Evolutionary conservation across 140 eudicot genomes (phyloP).

Genomic region (Anethum foeniculum): DNA sequence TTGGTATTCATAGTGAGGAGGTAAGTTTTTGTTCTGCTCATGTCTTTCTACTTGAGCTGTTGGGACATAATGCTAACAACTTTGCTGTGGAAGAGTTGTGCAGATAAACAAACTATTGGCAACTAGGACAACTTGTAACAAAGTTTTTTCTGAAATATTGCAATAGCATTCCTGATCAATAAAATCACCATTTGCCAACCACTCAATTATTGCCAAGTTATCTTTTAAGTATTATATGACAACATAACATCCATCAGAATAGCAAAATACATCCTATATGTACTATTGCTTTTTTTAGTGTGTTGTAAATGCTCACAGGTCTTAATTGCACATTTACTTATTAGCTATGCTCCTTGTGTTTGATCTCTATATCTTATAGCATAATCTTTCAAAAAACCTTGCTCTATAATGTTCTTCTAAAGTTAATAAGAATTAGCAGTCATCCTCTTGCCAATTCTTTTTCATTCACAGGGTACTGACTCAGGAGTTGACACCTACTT

Average conservation of each 20-base stretch:
- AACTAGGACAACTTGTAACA: not conserved
- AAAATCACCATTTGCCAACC: not conserved
- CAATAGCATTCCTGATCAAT: not conserved
- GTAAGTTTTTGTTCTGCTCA: constrained; percentile 26
- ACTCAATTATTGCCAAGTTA: not conserved
- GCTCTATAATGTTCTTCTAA: not conserved
- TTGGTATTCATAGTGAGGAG: constrained; percentile 90
- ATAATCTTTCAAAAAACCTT: not conserved
- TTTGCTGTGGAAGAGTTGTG: not conserved
- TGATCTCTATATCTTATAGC: not conserved
- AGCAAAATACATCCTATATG: not conserved
- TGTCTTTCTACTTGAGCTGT: constrained; percentile 3
- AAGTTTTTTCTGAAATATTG: not conserved
- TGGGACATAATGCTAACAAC: not conserved
- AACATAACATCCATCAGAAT: not conserved
- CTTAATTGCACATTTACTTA: not conserved
- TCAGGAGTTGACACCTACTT: constrained; percentile 91
- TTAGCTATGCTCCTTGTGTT: not conserved
- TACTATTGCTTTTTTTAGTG: not conserved
- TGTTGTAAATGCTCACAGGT: not conserved
- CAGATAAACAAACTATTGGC: not conserved
- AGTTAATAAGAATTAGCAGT: too few relatives aligned
- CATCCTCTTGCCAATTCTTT: not conserved
- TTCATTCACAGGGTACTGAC: constrained; percentile 65
- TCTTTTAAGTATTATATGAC: not conserved